These are phyloP conservation scores for Aaosphaeria arxii DNA, from an alignment of 2,329 filamentous ascomycete genomes.

Conservation along the genomic window DNA sequence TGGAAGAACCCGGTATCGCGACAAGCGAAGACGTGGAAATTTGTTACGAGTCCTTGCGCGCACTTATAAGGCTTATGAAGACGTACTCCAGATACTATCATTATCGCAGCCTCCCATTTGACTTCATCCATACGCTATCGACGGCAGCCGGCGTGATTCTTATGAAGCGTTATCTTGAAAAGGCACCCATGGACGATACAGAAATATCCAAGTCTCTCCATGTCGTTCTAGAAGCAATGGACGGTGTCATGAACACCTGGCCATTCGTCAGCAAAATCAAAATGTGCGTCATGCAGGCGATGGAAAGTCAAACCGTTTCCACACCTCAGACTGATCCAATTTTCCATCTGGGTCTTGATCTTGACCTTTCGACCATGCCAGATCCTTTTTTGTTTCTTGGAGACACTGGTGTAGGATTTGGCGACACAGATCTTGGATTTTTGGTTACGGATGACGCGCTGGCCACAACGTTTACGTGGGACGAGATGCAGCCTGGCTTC, in stretches of 20 bases:
- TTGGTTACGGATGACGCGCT: not conserved
- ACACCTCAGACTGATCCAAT: not conserved
- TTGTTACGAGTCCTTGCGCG: conserved; percentile 49
- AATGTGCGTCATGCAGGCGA: not conserved
- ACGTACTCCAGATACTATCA: conserved; percentile 46
- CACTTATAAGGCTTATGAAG: conserved; percentile 45
- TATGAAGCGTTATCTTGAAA: not conserved
- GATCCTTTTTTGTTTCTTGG: not conserved
- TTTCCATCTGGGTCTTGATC: not conserved
- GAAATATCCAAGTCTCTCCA: not conserved
- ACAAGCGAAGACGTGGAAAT: conserved; percentile 49
- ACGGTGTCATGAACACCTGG: not conserved
- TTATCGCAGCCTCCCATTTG: conserved; percentile 45
- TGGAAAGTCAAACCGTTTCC: not conserved
- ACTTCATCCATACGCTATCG: conserved; percentile 51
- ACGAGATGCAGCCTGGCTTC: not conserved
- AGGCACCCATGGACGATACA: not conserved
- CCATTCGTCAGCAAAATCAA: not conserved
- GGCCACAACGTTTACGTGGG: not conserved
- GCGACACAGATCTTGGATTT: not conserved
- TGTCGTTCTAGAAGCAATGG: not conserved
- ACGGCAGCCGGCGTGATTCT: not conserved
- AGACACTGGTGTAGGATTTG: not conserved
- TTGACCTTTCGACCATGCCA: not conserved
- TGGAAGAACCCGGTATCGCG: conserved; percentile 39